Percentiles rank a stretch among this genome's conserved stretches.
Evolutionary conservation across 2,329 filamentous ascomycete genomes (phyloP).

Genomic region (Neofusicoccum parvum): DNA sequence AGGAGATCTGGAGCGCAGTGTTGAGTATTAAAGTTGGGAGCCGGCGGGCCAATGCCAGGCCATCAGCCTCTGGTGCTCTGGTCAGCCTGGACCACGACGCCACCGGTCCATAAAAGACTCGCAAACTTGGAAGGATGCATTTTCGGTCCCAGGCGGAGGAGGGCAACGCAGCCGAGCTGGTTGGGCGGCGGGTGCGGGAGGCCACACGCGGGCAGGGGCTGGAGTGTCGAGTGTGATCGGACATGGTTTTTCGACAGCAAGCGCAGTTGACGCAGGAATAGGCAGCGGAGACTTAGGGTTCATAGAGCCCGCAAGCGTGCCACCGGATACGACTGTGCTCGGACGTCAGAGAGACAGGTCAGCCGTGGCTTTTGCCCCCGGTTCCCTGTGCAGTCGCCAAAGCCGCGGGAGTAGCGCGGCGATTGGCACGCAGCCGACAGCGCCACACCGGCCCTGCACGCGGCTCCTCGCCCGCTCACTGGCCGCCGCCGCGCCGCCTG

Average conservation of each 20-base stretch:
- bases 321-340: conserved; percentile 8
- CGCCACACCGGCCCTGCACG: conserved; percentile 13
- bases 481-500: not conserved
- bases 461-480: not conserved
- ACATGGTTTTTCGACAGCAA: conserved; percentile 18
- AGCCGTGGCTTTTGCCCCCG: conserved; percentile 14
- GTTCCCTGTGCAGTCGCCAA: not conserved
- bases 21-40: conserved; percentile 14
- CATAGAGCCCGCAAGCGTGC: not conserved
- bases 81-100: conserved; percentile 6
- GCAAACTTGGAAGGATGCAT: not conserved
- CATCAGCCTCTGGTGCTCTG: conserved; percentile 11
- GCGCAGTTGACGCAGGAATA: conserved; percentile 21
- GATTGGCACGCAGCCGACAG: conserved; percentile 15
- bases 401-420: conserved; percentile 7
- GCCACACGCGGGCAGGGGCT: conserved; percentile 7
- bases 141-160: not conserved
- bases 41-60: not conserved
- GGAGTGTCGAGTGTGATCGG: not conserved
- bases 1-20: not conserved
- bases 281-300: conserved; percentile 18
- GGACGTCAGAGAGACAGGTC: conserved; percentile 9
- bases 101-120: conserved; percentile 18
- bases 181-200: conserved; percentile 11
- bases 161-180: not conserved